Evolutionary conservation across 1,284 basidiomycete genomes (phyloP), one percentile per base, ranked within the genome.

Genomic region (Puccinia triticina): DNA sequence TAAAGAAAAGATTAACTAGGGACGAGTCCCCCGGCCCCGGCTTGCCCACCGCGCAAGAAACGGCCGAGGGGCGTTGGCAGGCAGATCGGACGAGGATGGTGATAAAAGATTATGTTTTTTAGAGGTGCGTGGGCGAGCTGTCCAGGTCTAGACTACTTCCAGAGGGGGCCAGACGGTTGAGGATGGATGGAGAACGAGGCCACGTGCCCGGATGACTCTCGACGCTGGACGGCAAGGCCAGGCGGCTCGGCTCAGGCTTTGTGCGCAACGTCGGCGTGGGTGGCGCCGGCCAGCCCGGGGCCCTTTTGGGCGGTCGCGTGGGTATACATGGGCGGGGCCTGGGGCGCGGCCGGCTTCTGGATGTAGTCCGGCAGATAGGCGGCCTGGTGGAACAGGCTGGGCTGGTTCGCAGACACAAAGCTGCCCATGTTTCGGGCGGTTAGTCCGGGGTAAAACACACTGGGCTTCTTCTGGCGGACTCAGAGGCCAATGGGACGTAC

Each of bases 301-400:
- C 16, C 48, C 34, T 73, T 73, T 55, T 50, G 29, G 1, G 46
- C 71, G 4, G 71, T n/a, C 16, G 5, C 74, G 21, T 59, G 23
- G 46, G 23, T 55, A 32, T 76, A 61, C 21, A 40, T 18, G 18
- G 74, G 57, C 10, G 74, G 53, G 32, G 37, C 55, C 32, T 57
- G 40, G 34, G 40, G 26, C 16, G 37, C 43, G 29, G 78, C 48
- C 43, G 50, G 59, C 64, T 82, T 82, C 29, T 66, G 80, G 26
- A 82, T 40, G 71, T 82, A 82, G 14, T 72, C 40, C 53, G 80
- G 80, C 46, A 82, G 50, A 57, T 82, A 82, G 37, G 80, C 80
- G 26, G 43, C 32, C 32, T 34, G 69, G 7, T 72, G 71, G 29
- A 82, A 82, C n/a, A 67, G 50, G 4, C 43, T 82, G 12, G 80